Evolutionary conservation across 345 rosid genomes (phyloP).

Genomic region (Salix suchowensis): DNA sequence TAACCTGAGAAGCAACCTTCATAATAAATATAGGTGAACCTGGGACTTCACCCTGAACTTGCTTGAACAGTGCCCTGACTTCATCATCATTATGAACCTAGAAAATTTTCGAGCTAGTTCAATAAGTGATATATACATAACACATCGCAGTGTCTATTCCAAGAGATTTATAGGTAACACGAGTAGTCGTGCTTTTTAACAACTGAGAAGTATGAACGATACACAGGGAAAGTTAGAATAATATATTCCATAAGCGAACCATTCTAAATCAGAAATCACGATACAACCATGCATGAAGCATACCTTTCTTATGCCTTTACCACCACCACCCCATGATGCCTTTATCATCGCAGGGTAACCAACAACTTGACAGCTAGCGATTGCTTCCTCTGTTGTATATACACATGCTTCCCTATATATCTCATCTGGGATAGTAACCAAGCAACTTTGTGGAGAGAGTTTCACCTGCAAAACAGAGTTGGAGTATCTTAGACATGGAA

Average conservation of each 20-base stretch:
- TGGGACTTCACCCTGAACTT: constrained; percentile 99
- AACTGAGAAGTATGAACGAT: not conserved
- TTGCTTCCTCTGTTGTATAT: constrained; percentile 92
- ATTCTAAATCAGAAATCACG: not conserved
- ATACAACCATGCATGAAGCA: constrained; percentile 15
- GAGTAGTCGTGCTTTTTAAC: constrained; percentile 6
- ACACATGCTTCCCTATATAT: constrained; percentile 92
- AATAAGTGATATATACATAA: not conserved
- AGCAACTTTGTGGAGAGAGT: constrained; percentile 66
- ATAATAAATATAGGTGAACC: constrained; percentile 99
- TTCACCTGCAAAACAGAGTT: constrained; percentile 57
- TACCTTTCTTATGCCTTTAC: constrained; percentile 99
- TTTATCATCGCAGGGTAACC: constrained; percentile 99
- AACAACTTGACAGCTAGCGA: constrained; percentile 93
- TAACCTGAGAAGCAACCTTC: constrained; percentile 99
- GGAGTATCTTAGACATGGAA: constrained; percentile 17
- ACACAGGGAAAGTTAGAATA: not conserved
- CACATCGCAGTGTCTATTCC: constrained; percentile 6
- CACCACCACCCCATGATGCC: constrained; percentile 99
- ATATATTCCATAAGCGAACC: not conserved
- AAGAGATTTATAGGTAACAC: not conserved
- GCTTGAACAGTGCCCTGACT: constrained; percentile 95
- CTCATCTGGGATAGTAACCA: constrained; percentile 83
- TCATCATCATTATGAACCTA: constrained; percentile 98
- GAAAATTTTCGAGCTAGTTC: not conserved